Conservation (phyloP, 2,329 filamentous ascomycete species). For the Fusarium keratoplasticum region DNA sequence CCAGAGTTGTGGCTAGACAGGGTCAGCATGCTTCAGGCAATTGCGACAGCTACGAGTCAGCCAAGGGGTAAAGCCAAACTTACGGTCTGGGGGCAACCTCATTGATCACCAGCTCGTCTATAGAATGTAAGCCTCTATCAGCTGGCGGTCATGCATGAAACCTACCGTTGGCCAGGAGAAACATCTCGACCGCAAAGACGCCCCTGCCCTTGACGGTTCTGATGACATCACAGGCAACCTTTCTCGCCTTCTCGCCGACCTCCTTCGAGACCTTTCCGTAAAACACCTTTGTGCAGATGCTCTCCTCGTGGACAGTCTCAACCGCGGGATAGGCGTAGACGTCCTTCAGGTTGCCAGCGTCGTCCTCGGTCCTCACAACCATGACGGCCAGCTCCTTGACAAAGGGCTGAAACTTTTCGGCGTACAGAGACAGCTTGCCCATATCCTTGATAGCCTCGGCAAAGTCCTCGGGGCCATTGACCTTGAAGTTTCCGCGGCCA, state of each 20-base stretch:
- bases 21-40: slow-evolving; percentile 48
- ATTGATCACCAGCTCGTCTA: slow-evolving; percentile 78
- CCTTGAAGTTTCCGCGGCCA: slow-evolving; percentile 76
- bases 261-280: slow-evolving; percentile 81
- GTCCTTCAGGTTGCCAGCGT: slow-evolving; percentile 59
- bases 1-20: slow-evolving; percentile 80
- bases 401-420: slow-evolving; percentile 90
- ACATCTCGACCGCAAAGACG: slow-evolving; percentile 97
- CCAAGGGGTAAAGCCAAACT: background rate
- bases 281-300: slow-evolving; percentile 93
- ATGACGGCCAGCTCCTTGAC: slow-evolving; percentile 91
- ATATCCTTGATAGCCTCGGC: slow-evolving; percentile 76
- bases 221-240: slow-evolving; percentile 65
- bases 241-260: slow-evolving; percentile 71
- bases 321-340: slow-evolving; percentile 85
- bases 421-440: slow-evolving; percentile 80
- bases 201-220: slow-evolving; percentile 86
- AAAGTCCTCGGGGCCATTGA: slow-evolving; percentile 59
- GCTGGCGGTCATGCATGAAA: background rate
- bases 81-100: slow-evolving; percentile 80
- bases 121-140: slow-evolving; percentile 12
- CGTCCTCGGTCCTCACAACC: slow-evolving; percentile 89
- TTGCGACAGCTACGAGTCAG: background rate
- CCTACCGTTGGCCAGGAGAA: slow-evolving; percentile 78
- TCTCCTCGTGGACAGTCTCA: slow-evolving; percentile 95